Evolutionary conservation across 2,329 filamentous ascomycete species (phyloP).

Genomic region (Scolecobasidium constrictum): DNA sequence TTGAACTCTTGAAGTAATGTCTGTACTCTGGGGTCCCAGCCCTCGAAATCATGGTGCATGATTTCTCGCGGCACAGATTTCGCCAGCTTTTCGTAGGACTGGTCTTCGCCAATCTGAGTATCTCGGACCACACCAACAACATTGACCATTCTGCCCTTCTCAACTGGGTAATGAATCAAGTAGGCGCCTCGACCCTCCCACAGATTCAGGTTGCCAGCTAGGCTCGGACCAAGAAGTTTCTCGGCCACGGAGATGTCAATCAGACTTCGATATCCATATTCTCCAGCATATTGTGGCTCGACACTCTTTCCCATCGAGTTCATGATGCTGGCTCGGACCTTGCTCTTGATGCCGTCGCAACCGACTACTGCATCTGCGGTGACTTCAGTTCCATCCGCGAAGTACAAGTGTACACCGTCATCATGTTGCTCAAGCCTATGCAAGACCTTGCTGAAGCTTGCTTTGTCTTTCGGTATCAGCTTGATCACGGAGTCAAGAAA

Average conservation of each 20-base stretch:
- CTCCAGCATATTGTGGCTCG: constrained; percentile 4
- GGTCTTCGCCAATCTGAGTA: not conserved
- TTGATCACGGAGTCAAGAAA: constrained; percentile 39
- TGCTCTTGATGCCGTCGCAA: constrained; percentile 36
- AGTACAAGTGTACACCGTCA: constrained; percentile 24
- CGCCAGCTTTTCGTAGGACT: not conserved
- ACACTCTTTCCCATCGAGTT: not conserved
- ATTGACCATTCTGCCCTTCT: constrained; percentile 4
- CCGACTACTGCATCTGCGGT: constrained; percentile 34
- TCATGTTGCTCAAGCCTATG: not conserved
- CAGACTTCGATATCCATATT: constrained; percentile 4
- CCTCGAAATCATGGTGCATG: constrained; percentile 3
- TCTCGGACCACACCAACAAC: constrained; percentile 4
- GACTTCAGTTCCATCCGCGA: constrained; percentile 31
- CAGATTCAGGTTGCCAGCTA: constrained; percentile 1
- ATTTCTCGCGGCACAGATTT: not conserved
- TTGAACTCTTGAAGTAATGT: constrained; percentile 3
- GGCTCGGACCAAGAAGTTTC: not conserved
- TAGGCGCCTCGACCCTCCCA: constrained; percentile 1
- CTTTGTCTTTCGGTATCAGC: constrained; percentile 31
- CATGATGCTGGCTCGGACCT: not conserved
- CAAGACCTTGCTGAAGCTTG: constrained; percentile 13
- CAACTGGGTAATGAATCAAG: constrained; percentile 5
- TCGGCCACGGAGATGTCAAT: not conserved
- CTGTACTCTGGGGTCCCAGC: constrained; percentile 5